phyloP scores from a whole-genome alignment of 1,139 yeast genomes.

The Pichia sp. region DNA sequence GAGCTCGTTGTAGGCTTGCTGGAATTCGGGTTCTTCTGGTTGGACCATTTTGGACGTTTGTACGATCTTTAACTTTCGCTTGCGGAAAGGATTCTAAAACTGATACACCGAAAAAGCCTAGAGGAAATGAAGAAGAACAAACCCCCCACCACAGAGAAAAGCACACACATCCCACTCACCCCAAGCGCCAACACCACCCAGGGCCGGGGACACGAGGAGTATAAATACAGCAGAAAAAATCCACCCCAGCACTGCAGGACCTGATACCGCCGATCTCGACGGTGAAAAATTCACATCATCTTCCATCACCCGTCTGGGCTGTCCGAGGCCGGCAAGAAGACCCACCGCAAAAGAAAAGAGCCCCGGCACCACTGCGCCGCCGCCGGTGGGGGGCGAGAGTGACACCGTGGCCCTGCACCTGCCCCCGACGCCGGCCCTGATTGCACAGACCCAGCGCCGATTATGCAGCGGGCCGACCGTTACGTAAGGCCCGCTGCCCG shows the following conservation, averaged over 20 bases:
- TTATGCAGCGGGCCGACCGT: background rate
- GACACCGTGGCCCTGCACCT: background rate
- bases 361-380: background rate
- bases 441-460: background rate
- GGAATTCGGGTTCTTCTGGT: conserved; percentile 88
- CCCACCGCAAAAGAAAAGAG: background rate
- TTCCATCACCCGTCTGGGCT: too few relatives aligned
- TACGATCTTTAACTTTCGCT: background rate
- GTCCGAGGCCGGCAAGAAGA: background rate
- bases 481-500: background rate
- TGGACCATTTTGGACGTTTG: conserved; percentile 30
- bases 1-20: conserved; percentile 96
- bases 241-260: background rate
- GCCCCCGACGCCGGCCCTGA: background rate
- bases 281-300: too few relatives aligned
- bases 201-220: background rate
- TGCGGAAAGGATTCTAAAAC: background rate
- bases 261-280: too few relatives aligned
- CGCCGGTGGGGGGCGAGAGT: background rate
- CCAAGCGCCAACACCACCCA: too few relatives aligned
- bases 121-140: conserved; percentile 1
- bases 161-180: too few relatives aligned
- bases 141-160: too few relatives aligned
- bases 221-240: background rate
- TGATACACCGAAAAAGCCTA: background rate